Conservation (phyloP, 1,139 yeast species). For the Debaryomyces sp. region DNA sequence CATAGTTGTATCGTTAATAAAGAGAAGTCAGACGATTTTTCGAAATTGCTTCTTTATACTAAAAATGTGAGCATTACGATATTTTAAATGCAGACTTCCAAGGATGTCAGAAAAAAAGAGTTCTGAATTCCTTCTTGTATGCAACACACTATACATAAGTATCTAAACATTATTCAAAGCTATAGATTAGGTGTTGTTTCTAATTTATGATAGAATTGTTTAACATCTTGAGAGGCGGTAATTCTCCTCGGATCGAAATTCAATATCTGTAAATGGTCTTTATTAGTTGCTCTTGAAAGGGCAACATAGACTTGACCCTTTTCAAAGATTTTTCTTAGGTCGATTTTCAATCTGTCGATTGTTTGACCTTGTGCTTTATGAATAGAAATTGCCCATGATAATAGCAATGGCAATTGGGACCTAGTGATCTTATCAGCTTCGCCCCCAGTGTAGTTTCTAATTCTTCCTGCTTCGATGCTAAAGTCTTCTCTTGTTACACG, state of each 20-base stretch:
- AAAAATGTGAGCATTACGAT: neutral
- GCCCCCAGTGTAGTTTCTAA: constrained; percentile 9
- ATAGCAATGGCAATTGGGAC: constrained; percentile 68
- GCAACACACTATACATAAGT: neutral
- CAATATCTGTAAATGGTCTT: constrained; percentile 69
- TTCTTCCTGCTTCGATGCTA: constrained; percentile 41
- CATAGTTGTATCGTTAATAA: neutral
- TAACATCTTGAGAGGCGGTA: constrained; percentile 66
- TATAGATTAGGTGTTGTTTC: constrained; percentile 14
- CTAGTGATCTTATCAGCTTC: constrained; percentile 36
- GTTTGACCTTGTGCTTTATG: constrained; percentile 96
- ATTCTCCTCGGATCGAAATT: constrained; percentile 70
- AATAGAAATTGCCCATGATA: constrained; percentile 89
- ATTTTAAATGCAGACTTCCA: neutral
- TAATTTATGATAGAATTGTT: constrained; percentile 58
- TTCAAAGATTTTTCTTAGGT: constrained; percentile 70
- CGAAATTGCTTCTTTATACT: neutral
- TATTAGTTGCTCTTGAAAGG: constrained; percentile 80
- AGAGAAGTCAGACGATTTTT: neutral
- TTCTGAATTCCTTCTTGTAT: neutral
- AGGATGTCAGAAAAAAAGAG: neutral
- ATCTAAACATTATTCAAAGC: neutral
- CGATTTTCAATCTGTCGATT: constrained; percentile 73
- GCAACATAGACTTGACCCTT: constrained; percentile 92
- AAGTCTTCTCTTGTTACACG: constrained; percentile 77